Percentiles rank a stretch among this genome's conserved stretches.
Conservation (phyloP, 805 yeast species). For the Teunomyces cretensis region DNA sequence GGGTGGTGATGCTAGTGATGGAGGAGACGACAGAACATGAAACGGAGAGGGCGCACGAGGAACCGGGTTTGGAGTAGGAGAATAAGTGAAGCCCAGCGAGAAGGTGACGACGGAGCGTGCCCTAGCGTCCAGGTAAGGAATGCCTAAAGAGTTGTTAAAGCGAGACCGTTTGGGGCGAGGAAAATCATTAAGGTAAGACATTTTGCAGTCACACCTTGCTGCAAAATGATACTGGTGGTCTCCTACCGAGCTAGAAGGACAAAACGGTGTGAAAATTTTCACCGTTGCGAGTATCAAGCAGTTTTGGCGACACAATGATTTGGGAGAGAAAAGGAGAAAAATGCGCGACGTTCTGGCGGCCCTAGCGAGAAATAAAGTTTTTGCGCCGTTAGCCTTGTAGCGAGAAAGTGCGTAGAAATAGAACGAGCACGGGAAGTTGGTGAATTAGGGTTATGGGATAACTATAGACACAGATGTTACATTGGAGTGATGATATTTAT, state of each 20-base stretch:
- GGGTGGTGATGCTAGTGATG: background rate
- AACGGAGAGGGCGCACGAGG: background rate
- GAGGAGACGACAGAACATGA: background rate
- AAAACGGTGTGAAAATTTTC: slow-evolving; percentile 1
- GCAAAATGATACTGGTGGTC: slow-evolving; percentile 2
- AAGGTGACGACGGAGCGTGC: slow-evolving; percentile 1
- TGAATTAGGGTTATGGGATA: no score
- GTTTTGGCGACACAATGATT: background rate
- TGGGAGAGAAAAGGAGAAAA: background rate
- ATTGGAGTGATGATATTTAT: no score
- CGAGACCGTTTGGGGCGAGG: background rate
- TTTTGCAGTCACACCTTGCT: background rate
- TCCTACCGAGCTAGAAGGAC: slow-evolving; percentile 5
- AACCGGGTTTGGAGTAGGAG: background rate
- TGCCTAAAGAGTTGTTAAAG: slow-evolving; percentile 1
- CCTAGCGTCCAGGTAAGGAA: slow-evolving; percentile 2
- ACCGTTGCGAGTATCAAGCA: background rate
- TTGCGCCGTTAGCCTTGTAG: no score
- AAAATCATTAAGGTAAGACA: background rate
- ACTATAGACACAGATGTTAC: no score
- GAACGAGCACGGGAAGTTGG: no score
- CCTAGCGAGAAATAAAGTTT: background rate
- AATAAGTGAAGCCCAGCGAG: background rate
- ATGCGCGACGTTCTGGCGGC: background rate
- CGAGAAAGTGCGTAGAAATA: no score